Percentiles rank a stretch among this genome's conserved stretches.
Evolutionary conservation across 2,329 filamentous ascomycete species (phyloP).

Genomic region (Penicillium sp.): DNA sequence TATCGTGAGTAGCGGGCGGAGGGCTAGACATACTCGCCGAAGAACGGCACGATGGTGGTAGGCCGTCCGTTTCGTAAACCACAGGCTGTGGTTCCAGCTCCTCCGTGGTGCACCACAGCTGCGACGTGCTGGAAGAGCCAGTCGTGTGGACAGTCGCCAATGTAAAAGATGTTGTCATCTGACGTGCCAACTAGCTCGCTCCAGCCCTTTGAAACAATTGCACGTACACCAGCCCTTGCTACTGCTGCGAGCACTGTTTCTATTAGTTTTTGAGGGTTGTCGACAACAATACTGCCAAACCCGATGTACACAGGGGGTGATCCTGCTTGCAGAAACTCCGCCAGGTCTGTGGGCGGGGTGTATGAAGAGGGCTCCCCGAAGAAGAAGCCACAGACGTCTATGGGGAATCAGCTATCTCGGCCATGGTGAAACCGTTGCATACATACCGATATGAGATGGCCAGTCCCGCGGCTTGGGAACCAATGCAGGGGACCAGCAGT

Average conservation of each 20-base stretch:
- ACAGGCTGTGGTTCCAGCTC: constrained; percentile 55
- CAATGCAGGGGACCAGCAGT: constrained; percentile 44
- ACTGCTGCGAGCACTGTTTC: constrained; percentile 48
- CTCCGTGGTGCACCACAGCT: constrained; percentile 55
- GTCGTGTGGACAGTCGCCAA: constrained; percentile 54
- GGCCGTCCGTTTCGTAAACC: constrained; percentile 50
- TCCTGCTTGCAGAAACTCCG: constrained; percentile 44
- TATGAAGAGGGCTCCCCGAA: constrained; percentile 39
- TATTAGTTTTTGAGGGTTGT: constrained; percentile 45
- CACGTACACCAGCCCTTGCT: constrained; percentile 44
- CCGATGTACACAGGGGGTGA: constrained; percentile 53
- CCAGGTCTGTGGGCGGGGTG: constrained; percentile 38
- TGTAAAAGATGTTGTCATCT: constrained; percentile 42
- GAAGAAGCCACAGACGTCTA: constrained; percentile 46
- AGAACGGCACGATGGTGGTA: constrained; percentile 54
- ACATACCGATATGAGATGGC: constrained; percentile 34
- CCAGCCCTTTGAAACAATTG: constrained; percentile 54
- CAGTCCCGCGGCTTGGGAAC: constrained; percentile 42
- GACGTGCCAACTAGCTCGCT: constrained; percentile 42
- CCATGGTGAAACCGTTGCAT: not conserved
- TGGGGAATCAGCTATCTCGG: constrained; percentile 3
- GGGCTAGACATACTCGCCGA: constrained; percentile 44
- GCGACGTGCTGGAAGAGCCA: constrained; percentile 56
- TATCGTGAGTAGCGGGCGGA: not conserved
- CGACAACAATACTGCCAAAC: constrained; percentile 54